Evolutionary conservation across 371 early-diverging fungal species (phyloP), one percentile per base, ranked within the genome.

Genomic region (Syncephalastrum racemosum): DNA sequence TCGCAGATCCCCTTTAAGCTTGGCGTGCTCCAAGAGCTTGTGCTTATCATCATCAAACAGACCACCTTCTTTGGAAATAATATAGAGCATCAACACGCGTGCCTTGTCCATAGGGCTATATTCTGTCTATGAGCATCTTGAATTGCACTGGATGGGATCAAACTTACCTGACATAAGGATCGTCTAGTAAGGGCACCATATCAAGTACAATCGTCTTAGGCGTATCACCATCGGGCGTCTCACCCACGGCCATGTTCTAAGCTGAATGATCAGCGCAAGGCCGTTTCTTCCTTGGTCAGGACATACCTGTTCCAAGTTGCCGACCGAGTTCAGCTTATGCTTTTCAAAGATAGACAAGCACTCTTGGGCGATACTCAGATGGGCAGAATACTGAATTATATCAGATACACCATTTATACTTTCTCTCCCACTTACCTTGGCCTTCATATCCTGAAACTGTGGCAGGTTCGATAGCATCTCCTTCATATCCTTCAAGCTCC

Each of bases 391-490:
- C 86, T 89, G 70, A 31, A 31, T 10, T 10, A 12, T 18, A 64
- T 31, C 12, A 31, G 10, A 10, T 8, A 31, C 10, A 12, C 36
- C 12, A 4, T 24, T 2, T 18, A 10, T 4, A 3, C 19, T 16
- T 16, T 27, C 1, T 13, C 19, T 45, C 20, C 10, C 6, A 25
- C 44, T 36, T 60, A 86, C 89, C 73, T 90, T 90, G 50, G 87
- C 80, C 68, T 96, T 94, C 76, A 94, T 82, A 31, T 94, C 94
- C 66, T 95, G 95, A 62, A 90, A 98, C 64, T 97, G 92, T 14
- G 97, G 98, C 14, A 99, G 66, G 15, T 93, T 87, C 1, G 89
- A 82, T 36, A 99, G 73, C 53, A 90, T 94, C 15, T 91, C 93
- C 56, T 92, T 91, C 91, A 99, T 89, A 46, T 92, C 89, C 52